Conservation (phyloP, 2,329 filamentous ascomycete species). For the Ophiostoma sp. region DNA sequence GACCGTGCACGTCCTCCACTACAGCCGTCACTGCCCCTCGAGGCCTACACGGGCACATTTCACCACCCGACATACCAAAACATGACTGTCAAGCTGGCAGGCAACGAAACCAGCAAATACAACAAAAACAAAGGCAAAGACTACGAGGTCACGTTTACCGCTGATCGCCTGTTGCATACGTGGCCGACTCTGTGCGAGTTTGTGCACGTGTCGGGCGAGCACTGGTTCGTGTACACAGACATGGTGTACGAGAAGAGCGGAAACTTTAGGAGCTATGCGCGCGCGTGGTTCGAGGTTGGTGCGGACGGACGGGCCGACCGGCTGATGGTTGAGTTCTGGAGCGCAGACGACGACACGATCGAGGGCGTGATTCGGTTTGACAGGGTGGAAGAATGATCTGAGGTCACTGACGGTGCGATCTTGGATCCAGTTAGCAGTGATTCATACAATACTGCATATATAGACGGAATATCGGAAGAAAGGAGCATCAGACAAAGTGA, state of each 20-base stretch:
- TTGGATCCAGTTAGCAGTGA: slow-evolving; percentile 6
- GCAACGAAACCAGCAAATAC: background rate
- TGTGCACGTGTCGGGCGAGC: slow-evolving; percentile 36
- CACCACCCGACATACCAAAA: slow-evolving; percentile 40
- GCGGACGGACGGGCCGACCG: slow-evolving; percentile 30
- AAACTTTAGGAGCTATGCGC: slow-evolving; percentile 30
- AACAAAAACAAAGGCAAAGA: background rate
- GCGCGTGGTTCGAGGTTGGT: slow-evolving; percentile 33
- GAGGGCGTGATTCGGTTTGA: slow-evolving; percentile 34
- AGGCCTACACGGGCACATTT: slow-evolving; percentile 40
- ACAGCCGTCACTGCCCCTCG: slow-evolving; percentile 35
- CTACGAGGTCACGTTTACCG: slow-evolving; percentile 23
- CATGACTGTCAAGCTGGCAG: slow-evolving; percentile 28
- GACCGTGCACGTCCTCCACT: slow-evolving; percentile 34
- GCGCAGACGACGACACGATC: slow-evolving; percentile 22
- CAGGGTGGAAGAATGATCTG: slow-evolving; percentile 20
- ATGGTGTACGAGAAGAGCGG: slow-evolving; percentile 29
- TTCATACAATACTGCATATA: background rate
- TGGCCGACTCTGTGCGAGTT: slow-evolving; percentile 34
- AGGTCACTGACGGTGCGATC: background rate
- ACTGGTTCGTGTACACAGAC: slow-evolving; percentile 33
- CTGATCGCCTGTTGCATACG: slow-evolving; percentile 31
- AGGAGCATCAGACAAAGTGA: slow-evolving; percentile 34
- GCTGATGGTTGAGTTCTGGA: slow-evolving; percentile 32
- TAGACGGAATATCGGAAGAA: slow-evolving; percentile 11